Evolutionary conservation across 2,329 filamentous ascomycete genomes (phyloP), one percentile per base, ranked within the genome.

Genomic region (Domatiomyces catenatus): DNA sequence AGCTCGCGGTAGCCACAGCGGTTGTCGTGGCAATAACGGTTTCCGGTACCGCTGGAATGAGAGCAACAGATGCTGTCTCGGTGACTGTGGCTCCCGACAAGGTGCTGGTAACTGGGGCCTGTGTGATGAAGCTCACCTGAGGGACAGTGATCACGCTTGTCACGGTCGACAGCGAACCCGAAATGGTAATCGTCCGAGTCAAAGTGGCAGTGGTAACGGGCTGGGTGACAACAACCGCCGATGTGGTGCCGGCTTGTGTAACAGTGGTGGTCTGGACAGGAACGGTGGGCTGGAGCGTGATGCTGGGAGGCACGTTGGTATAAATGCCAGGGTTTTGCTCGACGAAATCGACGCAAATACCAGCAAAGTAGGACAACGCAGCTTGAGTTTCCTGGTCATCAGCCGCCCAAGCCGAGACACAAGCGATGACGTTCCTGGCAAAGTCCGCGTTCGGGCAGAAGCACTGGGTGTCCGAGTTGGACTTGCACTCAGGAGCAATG

Each of bases 291-390:
- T 64, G 63, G n/a, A 75, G 65, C 5, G 69, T 72, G 67, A 82
- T 76, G 50, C 74, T 75, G 42, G 74, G 73, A 20, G 84, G 79
- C 59, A 86, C 80, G 56, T 77, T 80, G 47, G 84, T 93, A 63
- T 86, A 78, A 61, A 96, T 85, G 56, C 75, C 85, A n/a, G 89
- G 87, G 48, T 55, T 55, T 64, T 76, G 61, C 15, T 76, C 72
- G 36, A 86, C 76, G 68, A 83, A 82, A 49, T 76, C 70, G 52
- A 84, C 87, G 72, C 90, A 96, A 69, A 96, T 86, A 66, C 89
- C 89, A 68, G 89, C 83, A 74, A 95, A 83, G 79, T 86, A 94
- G 61, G 77, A 76, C 53, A 92, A 75, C 54, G 87, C 86, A 60
- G 80, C 70, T 50, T 79, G 73, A 59, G 90, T 75, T 63, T 85